phyloP scores from a whole-genome alignment of 2,329 filamentous ascomycete species.

The Penicillium sp. region DNA sequence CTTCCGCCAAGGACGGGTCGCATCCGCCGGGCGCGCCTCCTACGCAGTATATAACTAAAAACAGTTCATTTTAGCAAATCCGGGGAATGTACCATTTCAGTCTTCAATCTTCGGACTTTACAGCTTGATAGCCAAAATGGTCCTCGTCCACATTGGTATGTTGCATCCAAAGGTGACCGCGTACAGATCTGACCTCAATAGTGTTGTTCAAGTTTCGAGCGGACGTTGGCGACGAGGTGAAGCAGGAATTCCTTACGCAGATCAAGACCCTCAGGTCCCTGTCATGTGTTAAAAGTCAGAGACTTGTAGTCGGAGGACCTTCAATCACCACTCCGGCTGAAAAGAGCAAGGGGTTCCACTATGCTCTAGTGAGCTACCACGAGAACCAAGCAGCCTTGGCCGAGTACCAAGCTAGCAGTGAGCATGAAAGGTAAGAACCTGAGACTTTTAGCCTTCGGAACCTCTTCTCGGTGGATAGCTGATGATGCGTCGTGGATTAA shows the following conservation, averaged over 20 bases:
- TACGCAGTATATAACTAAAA: too few species aligned
- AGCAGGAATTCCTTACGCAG: slow-evolving; percentile 46
- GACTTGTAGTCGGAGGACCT: slow-evolving; percentile 52
- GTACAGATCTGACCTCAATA: slow-evolving; percentile 20
- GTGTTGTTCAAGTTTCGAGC: slow-evolving; percentile 51
- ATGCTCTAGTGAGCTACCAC: slow-evolving; percentile 53
- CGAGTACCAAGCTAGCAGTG: slow-evolving; percentile 52
- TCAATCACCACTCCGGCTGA: slow-evolving; percentile 53
- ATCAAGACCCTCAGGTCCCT: slow-evolving; percentile 50
- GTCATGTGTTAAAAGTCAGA: slow-evolving; percentile 48
- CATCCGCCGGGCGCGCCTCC: background rate
- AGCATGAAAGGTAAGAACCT: slow-evolving; percentile 48
- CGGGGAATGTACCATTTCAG: background rate
- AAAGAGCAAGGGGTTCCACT: slow-evolving; percentile 53
- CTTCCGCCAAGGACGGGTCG: slow-evolving; percentile 2
- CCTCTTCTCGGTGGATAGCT: background rate
- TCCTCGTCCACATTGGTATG: slow-evolving; percentile 27
- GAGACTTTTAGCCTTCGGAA: background rate
- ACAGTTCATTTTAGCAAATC: background rate
- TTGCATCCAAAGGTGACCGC: background rate
- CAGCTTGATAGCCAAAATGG: slow-evolving; percentile 17
- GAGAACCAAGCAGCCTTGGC: slow-evolving; percentile 45
- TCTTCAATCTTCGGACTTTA: too few species aligned
- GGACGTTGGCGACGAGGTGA: slow-evolving; percentile 44
- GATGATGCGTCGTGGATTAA: slow-evolving; percentile 19